A percentile compares a stretch with the other conserved stretches of the same genome.
These are phyloP conservation scores for Gracilariopsis chorda DNA, from an alignment of 23 red algal genomes.

Conservation along the genomic window DNA sequence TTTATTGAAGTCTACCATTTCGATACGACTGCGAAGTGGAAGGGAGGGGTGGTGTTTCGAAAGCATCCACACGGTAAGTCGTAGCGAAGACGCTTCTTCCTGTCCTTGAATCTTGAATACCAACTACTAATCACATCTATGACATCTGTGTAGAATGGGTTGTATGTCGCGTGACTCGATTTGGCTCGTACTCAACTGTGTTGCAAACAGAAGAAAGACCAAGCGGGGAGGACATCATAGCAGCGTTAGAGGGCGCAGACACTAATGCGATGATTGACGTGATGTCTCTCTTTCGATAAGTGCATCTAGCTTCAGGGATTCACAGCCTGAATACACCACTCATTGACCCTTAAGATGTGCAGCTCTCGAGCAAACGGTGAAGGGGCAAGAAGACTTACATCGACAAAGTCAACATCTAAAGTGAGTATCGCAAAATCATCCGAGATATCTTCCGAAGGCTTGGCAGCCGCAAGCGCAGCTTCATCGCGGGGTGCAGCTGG, in stretches of 20 bases:
- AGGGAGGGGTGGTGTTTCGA: slow-evolving; percentile 37
- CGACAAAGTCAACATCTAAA: neutral
- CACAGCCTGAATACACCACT: neutral
- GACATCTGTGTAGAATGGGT: neutral
- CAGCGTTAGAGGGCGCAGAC: neutral
- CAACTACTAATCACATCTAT: neutral
- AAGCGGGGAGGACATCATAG: neutral
- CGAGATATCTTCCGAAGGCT: neutral
- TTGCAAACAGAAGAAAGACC: neutral
- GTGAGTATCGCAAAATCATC: neutral
- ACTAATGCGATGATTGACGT: neutral
- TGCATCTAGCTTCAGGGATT: neutral
- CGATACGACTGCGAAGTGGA: neutral
- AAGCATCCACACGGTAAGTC: slow-evolving; percentile 22
- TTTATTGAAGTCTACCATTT: slow-evolving; percentile 9
- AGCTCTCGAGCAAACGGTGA: neutral
- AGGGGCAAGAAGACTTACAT: neutral
- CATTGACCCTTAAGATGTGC: neutral
- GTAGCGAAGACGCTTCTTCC: neutral
- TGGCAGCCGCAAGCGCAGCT: neutral
- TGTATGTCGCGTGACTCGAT: neutral
- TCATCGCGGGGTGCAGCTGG: neutral
- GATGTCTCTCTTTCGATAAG: neutral
- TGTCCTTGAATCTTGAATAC: too few species aligned
- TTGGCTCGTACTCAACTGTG: neutral